These are phyloP conservation scores for Aspergillus bertholletiae DNA, from an alignment of 495 filamentous ascomycete genomes.

Conservation along the genomic window DNA sequence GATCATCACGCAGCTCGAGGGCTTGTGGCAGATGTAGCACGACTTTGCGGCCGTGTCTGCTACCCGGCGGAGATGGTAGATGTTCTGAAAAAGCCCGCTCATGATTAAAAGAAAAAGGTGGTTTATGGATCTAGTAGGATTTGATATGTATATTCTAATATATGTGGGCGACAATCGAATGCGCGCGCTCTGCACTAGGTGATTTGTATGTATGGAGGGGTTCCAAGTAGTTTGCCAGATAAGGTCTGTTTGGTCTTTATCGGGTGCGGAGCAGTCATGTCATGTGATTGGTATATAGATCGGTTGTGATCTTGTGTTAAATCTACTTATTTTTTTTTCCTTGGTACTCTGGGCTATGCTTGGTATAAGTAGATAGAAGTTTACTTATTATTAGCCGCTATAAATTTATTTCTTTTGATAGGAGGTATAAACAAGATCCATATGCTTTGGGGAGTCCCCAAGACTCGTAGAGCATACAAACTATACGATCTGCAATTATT, in stretches of 20 bases:
- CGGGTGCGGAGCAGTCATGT: slow-evolving; percentile 13
- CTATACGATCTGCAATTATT: background rate
- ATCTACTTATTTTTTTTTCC: background rate
- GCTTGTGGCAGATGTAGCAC: slow-evolving; percentile 90
- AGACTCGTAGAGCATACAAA: background rate
- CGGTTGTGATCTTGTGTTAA: background rate
- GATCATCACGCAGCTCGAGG: slow-evolving; percentile 79
- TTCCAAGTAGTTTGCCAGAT: background rate
- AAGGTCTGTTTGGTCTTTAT: background rate
- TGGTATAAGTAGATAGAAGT: background rate
- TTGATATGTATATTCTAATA: too few relatives aligned
- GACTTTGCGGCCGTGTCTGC: slow-evolving; percentile 77
- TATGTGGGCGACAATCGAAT: too few relatives aligned
- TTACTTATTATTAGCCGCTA: background rate
- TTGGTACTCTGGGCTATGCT: background rate
- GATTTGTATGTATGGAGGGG: background rate
- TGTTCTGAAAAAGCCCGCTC: slow-evolving; percentile 65
- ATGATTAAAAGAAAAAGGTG: too few relatives aligned
- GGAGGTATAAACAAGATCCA: background rate
- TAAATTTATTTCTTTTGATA: background rate
- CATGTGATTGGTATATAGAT: slow-evolving; percentile 11
- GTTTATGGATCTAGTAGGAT: too few relatives aligned
- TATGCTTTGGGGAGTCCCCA: background rate
- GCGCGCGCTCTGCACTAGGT: background rate
- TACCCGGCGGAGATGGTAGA: slow-evolving; percentile 84